phyloP scores from a whole-genome alignment of 1,284 basidiomycete species.

The Athelia sp. region DNA sequence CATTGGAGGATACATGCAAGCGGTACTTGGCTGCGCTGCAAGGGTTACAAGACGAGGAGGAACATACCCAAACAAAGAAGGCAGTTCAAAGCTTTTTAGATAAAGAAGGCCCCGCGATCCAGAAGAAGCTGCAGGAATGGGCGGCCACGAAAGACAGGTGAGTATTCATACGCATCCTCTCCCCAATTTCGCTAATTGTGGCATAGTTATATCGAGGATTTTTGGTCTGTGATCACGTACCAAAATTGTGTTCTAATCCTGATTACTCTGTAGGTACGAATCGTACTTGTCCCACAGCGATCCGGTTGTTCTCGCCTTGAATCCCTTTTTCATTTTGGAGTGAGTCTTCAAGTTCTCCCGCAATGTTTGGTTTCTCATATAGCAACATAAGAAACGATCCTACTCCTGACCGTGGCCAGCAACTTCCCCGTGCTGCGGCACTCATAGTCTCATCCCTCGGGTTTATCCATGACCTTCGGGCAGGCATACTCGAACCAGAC shows the following conservation, averaged over 20 bases:
- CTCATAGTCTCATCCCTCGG: constrained; percentile 87
- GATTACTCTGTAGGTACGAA: constrained; percentile 75
- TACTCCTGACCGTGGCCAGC: constrained; percentile 84
- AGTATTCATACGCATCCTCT: not conserved
- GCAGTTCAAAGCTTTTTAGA: constrained; percentile 79
- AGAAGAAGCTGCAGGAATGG: constrained; percentile 76
- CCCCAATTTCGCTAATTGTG: constrained; percentile 1
- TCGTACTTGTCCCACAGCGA: constrained; percentile 90
- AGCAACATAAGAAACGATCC: constrained; percentile 75
- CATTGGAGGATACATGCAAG: constrained; percentile 80
- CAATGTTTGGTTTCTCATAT: too few relatives aligned
- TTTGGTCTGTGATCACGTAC: constrained; percentile 81
- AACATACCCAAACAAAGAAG: constrained; percentile 64
- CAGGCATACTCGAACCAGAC: constrained; percentile 82
- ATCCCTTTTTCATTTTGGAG: constrained; percentile 99
- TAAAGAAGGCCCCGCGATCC: constrained; percentile 77
- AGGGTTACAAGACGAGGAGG: constrained; percentile 63
- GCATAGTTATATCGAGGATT: constrained; percentile 91
- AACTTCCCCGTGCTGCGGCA: constrained; percentile 85
- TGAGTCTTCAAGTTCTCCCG: too few relatives aligned
- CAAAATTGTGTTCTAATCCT: too few relatives aligned
- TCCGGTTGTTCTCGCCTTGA: constrained; percentile 89
- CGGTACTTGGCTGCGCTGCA: constrained; percentile 84
- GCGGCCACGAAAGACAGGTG: constrained; percentile 67
- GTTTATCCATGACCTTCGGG: constrained; percentile 93